Percentiles rank a stretch among this genome's conserved stretches.
phyloP scores from a whole-genome alignment of 2,329 filamentous ascomycete genomes.

The Trichoderma pleuroti region DNA sequence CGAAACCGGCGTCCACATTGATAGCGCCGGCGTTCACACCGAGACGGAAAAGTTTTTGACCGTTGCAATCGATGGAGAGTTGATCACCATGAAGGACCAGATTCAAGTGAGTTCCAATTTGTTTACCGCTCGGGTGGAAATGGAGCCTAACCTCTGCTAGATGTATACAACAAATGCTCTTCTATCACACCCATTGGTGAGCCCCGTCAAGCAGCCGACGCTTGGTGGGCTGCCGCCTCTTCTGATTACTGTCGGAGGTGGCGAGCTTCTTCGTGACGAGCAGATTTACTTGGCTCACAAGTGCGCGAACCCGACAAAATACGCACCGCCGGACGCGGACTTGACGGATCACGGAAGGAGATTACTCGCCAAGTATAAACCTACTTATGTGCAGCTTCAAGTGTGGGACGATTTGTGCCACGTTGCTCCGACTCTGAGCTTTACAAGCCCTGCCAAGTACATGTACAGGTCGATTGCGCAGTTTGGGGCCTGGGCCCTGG shows the following conservation, averaged over 20 bases:
- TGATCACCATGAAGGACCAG: constrained; percentile 78
- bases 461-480: constrained; percentile 93
- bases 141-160: constrained; percentile 33
- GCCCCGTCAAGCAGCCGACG: constrained; percentile 80
- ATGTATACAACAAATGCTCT: constrained; percentile 80
- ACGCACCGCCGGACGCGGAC: constrained; percentile 63
- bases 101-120: constrained; percentile 63
- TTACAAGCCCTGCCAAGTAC: constrained; percentile 90
- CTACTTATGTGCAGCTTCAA: constrained; percentile 89
- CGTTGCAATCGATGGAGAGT: constrained; percentile 67
- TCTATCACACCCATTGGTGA: constrained; percentile 82
- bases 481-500: constrained; percentile 88
- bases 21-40: constrained; percentile 29
- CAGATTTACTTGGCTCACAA: constrained; percentile 96
- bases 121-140: neutral
- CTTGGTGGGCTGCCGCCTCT: constrained; percentile 86
- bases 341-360: constrained; percentile 61
- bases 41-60: constrained; percentile 46
- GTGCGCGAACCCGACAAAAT: constrained; percentile 76
- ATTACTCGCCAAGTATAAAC: constrained; percentile 63
- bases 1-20: constrained; percentile 25
- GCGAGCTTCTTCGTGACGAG: constrained; percentile 86
- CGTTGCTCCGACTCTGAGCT: constrained; percentile 87
- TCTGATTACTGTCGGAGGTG: constrained; percentile 81
- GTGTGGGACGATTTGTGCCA: constrained; percentile 96